These are phyloP conservation scores for Cryptococcus sp. DNA, from an alignment of 1,284 basidiomycete species.

Conservation along the genomic window DNA sequence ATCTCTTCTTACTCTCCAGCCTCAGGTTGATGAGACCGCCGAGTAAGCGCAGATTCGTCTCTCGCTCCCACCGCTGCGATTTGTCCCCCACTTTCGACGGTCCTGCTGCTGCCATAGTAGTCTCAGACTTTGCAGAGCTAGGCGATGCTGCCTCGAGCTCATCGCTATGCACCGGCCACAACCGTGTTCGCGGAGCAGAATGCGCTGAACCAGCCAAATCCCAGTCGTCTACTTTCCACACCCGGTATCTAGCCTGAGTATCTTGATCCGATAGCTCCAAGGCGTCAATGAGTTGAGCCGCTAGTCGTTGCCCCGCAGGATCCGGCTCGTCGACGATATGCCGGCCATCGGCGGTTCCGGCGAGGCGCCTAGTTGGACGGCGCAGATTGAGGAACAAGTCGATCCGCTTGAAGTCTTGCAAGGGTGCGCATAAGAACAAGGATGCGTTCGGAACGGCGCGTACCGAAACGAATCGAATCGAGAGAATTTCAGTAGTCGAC, in stretches of 20 bases:
- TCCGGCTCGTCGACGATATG: conserved; percentile 5
- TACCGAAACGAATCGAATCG: conserved; percentile 21
- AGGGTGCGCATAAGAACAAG: conserved; percentile 11
- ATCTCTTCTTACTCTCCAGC: conserved; percentile 30
- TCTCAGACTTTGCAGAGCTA: background rate
- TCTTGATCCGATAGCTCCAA: conserved; percentile 5
- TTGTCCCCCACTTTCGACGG: conserved; percentile 1
- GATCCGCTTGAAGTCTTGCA: conserved; percentile 18
- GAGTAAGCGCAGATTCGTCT: conserved; percentile 24
- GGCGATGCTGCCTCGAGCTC: too few relatives aligned
- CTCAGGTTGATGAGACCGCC: conserved; percentile 24
- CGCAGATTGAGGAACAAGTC: conserved; percentile 17
- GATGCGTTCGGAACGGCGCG: conserved; percentile 6
- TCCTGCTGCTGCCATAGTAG: too few relatives aligned
- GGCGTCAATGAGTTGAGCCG: conserved; percentile 3
- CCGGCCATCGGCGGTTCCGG: background rate
- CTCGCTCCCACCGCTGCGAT: conserved; percentile 20
- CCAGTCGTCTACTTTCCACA: conserved; percentile 17
- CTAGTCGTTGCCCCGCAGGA: conserved; percentile 1
- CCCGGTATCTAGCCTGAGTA: conserved; percentile 13
- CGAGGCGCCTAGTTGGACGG: conserved; percentile 1
- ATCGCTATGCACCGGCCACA: too few relatives aligned
- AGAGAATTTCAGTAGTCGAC: conserved; percentile 11
- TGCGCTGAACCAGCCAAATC: conserved; percentile 7
- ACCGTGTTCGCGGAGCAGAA: conserved; percentile 5